These are phyloP conservation scores for Striga asiatica DNA, from an alignment of 257 asterid genomes.

Conservation along the genomic window DNA sequence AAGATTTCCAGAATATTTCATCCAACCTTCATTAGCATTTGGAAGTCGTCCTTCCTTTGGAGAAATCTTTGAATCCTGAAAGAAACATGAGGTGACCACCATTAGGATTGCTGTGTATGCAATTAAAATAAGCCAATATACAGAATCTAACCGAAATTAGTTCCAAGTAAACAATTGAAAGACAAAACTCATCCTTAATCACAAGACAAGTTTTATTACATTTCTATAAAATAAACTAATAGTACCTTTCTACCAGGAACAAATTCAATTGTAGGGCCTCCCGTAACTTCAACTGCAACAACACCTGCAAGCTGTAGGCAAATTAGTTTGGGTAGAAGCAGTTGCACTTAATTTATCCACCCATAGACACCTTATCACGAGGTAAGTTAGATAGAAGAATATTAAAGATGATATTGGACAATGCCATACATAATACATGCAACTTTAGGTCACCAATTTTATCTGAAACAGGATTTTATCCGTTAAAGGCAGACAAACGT, in stretches of 20 bases:
- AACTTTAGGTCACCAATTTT: neutral
- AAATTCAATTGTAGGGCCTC: conserved; percentile 68
- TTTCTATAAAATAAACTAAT: neutral
- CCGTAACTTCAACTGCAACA: conserved; percentile 80
- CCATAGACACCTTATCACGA: neutral
- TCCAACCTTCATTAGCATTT: conserved; percentile 27
- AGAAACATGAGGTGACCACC: neutral
- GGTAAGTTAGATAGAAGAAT: neutral
- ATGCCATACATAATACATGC: neutral
- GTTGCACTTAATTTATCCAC: neutral
- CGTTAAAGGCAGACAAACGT: neutral
- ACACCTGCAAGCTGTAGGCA: conserved; percentile 80
- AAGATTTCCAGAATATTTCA: neutral
- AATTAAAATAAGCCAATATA: neutral
- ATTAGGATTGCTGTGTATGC: neutral
- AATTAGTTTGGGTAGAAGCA: conserved; percentile 16
- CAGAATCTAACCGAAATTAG: neutral
- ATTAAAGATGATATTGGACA: neutral
- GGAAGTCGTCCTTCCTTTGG: conserved; percentile 94
- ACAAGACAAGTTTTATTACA: neutral
- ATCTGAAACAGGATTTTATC: neutral
- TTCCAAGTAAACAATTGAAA: neutral
- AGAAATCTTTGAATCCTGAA: conserved; percentile 45
- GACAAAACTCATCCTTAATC: no score
- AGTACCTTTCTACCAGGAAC: conserved; percentile 73